Percentiles rank a stretch among this genome's conserved stretches.
Evolutionary conservation across 2,329 filamentous ascomycete genomes (phyloP).

Genomic region (Ilyonectria robusta): DNA sequence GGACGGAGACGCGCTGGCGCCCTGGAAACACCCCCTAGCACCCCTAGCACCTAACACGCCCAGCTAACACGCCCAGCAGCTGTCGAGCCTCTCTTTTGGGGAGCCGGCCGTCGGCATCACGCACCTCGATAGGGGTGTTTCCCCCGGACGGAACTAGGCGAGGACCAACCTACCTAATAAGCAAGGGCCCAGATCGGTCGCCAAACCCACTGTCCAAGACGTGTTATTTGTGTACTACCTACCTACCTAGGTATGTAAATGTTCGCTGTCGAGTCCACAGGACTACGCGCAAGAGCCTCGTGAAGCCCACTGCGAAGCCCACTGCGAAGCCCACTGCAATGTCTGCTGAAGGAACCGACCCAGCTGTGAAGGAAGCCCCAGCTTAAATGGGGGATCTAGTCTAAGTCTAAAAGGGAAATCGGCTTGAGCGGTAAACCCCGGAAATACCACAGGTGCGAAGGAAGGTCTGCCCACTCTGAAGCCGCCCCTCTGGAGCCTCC

Average conservation of each 20-base stretch:
- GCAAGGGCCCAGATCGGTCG: neutral
- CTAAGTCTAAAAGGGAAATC: conserved; percentile 22
- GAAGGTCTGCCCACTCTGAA: conserved; percentile 26
- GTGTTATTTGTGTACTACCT: neutral
- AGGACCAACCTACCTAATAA: neutral
- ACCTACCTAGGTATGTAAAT: neutral
- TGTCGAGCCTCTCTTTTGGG: neutral
- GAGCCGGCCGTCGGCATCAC: neutral
- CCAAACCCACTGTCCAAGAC: neutral
- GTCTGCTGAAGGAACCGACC: conserved; percentile 1
- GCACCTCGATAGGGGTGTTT: neutral
- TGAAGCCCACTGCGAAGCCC: conserved; percentile 4
- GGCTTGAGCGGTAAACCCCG: conserved; percentile 27
- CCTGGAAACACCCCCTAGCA: neutral
- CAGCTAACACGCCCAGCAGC: neutral
- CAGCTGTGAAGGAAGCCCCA: conserved; percentile 6
- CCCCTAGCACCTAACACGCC: neutral
- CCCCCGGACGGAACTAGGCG: neutral
- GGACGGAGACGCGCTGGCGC: conserved; percentile 8
- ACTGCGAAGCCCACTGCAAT: neutral
- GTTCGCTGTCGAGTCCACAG: neutral
- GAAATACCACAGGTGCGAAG: conserved; percentile 34
- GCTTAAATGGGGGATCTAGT: neutral
- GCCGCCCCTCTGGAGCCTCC: neutral
- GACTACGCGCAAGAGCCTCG: neutral